Evolutionary conservation across 2,329 filamentous ascomycete species (phyloP).

Genomic region (Fonsecaea nubica): DNA sequence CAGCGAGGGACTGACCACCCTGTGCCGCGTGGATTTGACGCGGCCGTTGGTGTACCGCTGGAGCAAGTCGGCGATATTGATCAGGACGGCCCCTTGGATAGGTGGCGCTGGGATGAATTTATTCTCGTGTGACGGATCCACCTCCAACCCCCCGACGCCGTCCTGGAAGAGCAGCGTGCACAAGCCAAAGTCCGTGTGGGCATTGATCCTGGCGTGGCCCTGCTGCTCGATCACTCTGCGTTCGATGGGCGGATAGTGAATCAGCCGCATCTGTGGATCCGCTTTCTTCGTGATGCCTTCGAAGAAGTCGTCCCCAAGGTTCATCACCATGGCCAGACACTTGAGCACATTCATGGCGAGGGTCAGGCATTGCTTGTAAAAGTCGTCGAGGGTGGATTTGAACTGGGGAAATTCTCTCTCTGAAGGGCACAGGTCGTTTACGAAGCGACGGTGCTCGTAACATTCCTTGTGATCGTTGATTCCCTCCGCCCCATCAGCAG

Average conservation of each 20-base stretch:
- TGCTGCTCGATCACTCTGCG: conserved; percentile 37
- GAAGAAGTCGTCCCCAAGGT: conserved; percentile 62
- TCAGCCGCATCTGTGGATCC: conserved; percentile 42
- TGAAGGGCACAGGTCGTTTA: conserved; percentile 28
- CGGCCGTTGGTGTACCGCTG: conserved; percentile 60
- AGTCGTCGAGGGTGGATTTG: conserved; percentile 50
- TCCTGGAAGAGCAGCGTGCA: conserved; percentile 58
- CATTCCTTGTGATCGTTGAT: conserved; percentile 37
- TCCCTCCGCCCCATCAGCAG: conserved; percentile 33
- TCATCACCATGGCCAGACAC: conserved; percentile 62
- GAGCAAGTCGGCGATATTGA: conserved; percentile 62
- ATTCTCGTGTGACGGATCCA: conserved; percentile 40
- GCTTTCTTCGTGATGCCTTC: conserved; percentile 61
- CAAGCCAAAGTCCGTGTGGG: conserved; percentile 54
- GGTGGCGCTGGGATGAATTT: conserved; percentile 40
- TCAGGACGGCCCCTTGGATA: conserved; percentile 56
- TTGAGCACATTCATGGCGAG: conserved; percentile 60
- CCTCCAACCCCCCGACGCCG: conserved; percentile 56
- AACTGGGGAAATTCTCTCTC: conserved; percentile 53
- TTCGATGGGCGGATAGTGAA: conserved; percentile 47
- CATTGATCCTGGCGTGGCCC: conserved; percentile 36
- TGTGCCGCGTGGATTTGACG: conserved; percentile 60
- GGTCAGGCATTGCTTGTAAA: conserved; percentile 55
- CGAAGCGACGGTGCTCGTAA: conserved; percentile 36
- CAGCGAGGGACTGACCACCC: conserved; percentile 46